These are phyloP conservation scores for Coniferiporia weirii DNA, from an alignment of 1,284 basidiomycete genomes.

Conservation along the genomic window DNA sequence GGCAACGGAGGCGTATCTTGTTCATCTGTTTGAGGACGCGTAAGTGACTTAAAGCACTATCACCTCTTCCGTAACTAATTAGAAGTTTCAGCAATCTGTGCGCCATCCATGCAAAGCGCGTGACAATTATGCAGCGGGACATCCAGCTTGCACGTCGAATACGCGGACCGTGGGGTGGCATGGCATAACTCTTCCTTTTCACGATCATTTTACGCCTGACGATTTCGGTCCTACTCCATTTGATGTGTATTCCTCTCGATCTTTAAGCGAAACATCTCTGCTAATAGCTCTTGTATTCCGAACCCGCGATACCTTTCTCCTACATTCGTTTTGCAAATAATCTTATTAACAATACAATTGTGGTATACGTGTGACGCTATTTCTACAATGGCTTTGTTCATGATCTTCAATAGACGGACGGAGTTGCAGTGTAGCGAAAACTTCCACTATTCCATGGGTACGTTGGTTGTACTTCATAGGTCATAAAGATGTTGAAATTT, in stretches of 20 bases:
- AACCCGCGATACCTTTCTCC: constrained; percentile 6
- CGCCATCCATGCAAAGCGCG: constrained; percentile 97
- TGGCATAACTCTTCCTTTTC: constrained; percentile 23
- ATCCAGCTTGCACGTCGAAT: constrained; percentile 95
- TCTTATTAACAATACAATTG: constrained; percentile 9
- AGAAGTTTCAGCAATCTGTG: constrained; percentile 70
- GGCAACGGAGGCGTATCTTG: constrained; percentile 89
- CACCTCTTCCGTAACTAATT: constrained; percentile 2
- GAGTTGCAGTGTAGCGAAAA: too few relatives aligned
- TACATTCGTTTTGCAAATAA: constrained; percentile 1
- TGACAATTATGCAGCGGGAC: constrained; percentile 97
- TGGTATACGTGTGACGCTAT: neutral
- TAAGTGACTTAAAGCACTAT: constrained; percentile 42
- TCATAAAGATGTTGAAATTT: neutral
- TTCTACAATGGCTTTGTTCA: neutral
- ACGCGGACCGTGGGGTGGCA: constrained; percentile 73
- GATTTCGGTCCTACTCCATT: neutral
- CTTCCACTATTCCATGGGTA: too few relatives aligned
- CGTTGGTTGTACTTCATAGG: too few relatives aligned
- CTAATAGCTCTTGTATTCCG: constrained; percentile 7
- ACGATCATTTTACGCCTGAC: neutral
- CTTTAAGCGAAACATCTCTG: neutral
- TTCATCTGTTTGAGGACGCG: constrained; percentile 96
- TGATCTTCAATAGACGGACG: neutral
- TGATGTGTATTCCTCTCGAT: constrained; percentile 1